These are phyloP conservation scores for Halocafeteria seosinensis DNA, from an alignment of 108 stramenopile species.

Conservation along the genomic window DNA sequence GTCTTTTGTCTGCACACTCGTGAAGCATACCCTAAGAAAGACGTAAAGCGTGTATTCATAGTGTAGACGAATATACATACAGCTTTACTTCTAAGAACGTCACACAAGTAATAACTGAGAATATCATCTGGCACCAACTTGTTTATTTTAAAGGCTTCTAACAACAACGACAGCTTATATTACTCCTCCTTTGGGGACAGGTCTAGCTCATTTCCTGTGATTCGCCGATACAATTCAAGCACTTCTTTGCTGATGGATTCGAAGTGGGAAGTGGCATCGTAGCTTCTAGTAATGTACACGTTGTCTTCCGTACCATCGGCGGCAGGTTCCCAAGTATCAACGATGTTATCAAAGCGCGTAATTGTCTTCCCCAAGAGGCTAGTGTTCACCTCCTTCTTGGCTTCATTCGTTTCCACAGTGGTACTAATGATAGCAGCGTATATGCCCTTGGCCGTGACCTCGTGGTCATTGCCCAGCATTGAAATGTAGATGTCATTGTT, in stretches of 20 bases:
- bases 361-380: slow-evolving; percentile 71
- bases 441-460: slow-evolving; percentile 60
- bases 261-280: slow-evolving; percentile 98
- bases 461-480: slow-evolving; percentile 50
- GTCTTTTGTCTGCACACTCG: too few species aligned
- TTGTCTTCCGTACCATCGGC: slow-evolving; percentile 65
- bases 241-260: slow-evolving; percentile 75
- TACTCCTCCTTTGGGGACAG: too few species aligned
- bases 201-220: slow-evolving; percentile 82
- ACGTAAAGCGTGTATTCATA: too few species aligned
- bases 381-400: slow-evolving; percentile 72
- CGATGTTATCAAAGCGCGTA: slow-evolving; percentile 72
- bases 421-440: slow-evolving; percentile 94
- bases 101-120: too few species aligned
- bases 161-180: too few species aligned
- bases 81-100: too few species aligned
- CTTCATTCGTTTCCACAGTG: slow-evolving; percentile 66
- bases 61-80: too few species aligned
- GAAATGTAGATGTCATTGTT: slow-evolving; percentile 91
- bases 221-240: slow-evolving; percentile 69
- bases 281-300: slow-evolving; percentile 73
- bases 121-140: too few species aligned
- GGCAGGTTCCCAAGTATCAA: slow-evolving; percentile 65
- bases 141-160: too few species aligned
- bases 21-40: too few species aligned